phyloP scores from a whole-genome alignment of 345 rosid species.

The Psidium guajava region DNA sequence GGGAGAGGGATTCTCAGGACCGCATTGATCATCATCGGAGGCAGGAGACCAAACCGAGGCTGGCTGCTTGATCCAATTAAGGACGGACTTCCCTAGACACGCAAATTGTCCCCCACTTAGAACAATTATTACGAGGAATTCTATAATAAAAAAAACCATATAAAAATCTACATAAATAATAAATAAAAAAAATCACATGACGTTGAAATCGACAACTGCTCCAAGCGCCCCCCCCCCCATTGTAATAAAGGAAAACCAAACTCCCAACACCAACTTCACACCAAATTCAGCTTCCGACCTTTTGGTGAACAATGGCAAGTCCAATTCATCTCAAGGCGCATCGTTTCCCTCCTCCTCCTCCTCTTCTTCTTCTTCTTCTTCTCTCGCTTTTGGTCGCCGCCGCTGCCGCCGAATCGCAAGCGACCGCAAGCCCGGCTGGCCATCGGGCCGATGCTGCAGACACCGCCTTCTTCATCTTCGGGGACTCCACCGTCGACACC shows the following conservation, averaged over 20 bases:
- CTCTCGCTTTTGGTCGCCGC: background rate
- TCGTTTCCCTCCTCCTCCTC: background rate
- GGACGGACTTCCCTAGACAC: background rate
- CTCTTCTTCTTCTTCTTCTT: background rate
- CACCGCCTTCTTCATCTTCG: conserved; percentile 31
- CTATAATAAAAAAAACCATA: background rate
- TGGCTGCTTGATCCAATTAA: background rate
- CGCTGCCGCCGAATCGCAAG: background rate
- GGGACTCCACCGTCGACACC: conserved; percentile 39
- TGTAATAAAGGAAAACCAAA: background rate
- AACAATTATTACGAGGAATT: background rate
- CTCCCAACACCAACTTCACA: background rate
- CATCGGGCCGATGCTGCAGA: background rate
- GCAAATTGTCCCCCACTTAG: background rate
- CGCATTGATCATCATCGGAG: background rate
- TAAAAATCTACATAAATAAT: background rate
- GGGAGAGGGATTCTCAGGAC: background rate
- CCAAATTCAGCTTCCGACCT: background rate
- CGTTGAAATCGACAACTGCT: background rate
- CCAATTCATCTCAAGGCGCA: background rate
- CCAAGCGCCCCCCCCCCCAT: background rate
- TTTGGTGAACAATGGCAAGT: background rate
- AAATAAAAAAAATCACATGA: background rate
- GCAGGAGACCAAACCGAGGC: background rate
- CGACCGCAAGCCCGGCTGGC: background rate